Evolutionary conservation across 1,284 basidiomycete species (phyloP), one percentile per base, ranked within the genome.

Genomic region (Mycosarcoma maydis): DNA sequence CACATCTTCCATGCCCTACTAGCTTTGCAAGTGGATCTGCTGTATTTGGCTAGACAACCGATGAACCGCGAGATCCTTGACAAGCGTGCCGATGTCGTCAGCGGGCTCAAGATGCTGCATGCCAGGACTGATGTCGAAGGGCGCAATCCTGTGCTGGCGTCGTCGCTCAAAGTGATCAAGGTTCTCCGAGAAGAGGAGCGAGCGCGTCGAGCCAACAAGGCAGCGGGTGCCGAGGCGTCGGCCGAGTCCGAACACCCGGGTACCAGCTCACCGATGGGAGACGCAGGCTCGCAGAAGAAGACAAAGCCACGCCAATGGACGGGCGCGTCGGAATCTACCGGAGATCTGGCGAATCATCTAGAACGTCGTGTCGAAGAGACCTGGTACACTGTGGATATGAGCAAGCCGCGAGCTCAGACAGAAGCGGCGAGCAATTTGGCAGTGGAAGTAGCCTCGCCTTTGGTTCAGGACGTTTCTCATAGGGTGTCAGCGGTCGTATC

Each of bases 141-240:
- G 5, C 49, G 61, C 3, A 71, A 71, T 22, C 61, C 57, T 26
- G 11, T 61, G 19, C 54, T 71, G 3, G 68, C 68, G 13, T 61
- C 57, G 5, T 66, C 68, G 45, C 61, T 71, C 50, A 60, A 71
- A 37, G 61, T 71, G 40, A 71, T 71, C 57, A 71, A 66, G 43
- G 57, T 60, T 37, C 62, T 71, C 7, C 36, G 68, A 5, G 53
- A 61, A 34, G 68, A 66, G 17, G 68, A 71, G 32, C 52, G 43
- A 27, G 57, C 68, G 6, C 61, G 68, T 17, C 32, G 61, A 10
- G 24, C 36, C 37, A 52, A 41, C 14, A 22, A 27, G 3, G 42
- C 30, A 3, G 42, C 30, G 16, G 10, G 23, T 13, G 23, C 39
- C 6, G 58, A 36, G 20, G 42, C 29, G 3, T 38, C 60, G 5